Evolutionary conservation across 2,329 filamentous ascomycete genomes (phyloP).

Genomic region (Ophiostoma fasciatum): DNA sequence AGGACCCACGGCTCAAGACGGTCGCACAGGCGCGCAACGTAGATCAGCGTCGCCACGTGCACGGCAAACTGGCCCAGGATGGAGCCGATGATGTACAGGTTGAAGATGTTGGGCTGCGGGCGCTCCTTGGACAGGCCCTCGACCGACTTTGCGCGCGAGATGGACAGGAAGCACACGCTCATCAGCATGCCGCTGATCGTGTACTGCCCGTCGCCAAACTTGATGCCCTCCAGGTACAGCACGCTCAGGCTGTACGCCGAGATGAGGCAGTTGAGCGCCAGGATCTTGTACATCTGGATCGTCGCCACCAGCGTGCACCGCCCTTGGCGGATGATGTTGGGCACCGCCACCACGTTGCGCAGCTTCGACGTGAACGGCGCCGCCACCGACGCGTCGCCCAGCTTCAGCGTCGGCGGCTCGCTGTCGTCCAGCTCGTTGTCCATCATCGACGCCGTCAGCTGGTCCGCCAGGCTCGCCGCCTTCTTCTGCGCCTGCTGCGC

Average conservation of each 20-base stretch:
- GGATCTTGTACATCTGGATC: conserved; percentile 99
- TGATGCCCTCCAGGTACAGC: conserved; percentile 94
- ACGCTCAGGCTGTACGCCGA: conserved; percentile 95
- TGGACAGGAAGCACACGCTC: conserved; percentile 97
- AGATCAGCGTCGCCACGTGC: conserved; percentile 87
- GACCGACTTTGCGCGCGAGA: conserved; percentile 92
- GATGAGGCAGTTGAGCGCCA: conserved; percentile 93
- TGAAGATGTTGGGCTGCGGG: conserved; percentile 97
- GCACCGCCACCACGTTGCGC: conserved; percentile 89
- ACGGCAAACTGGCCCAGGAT: conserved; percentile 95
- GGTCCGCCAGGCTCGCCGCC: conserved; percentile 69
- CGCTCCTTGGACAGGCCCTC: conserved; percentile 93
- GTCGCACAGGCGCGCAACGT: conserved; percentile 82
- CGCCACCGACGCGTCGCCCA: conserved; percentile 92
- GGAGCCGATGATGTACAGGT: conserved; percentile 95
- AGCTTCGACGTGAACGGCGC: conserved; percentile 97
- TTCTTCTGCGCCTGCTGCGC: conserved; percentile 47
- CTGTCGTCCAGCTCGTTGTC: conserved; percentile 75
- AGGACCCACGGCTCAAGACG: conserved; percentile 67
- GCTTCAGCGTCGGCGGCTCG: conserved; percentile 89
- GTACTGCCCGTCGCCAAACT: conserved; percentile 95
- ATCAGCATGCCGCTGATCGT: conserved; percentile 99
- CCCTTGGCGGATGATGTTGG: conserved; percentile 96
- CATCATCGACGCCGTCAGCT: conserved; percentile 76
- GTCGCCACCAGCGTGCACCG: conserved; percentile 95